phyloP scores from a whole-genome alignment of 257 asterid genomes.

The Echium plantagineum region DNA sequence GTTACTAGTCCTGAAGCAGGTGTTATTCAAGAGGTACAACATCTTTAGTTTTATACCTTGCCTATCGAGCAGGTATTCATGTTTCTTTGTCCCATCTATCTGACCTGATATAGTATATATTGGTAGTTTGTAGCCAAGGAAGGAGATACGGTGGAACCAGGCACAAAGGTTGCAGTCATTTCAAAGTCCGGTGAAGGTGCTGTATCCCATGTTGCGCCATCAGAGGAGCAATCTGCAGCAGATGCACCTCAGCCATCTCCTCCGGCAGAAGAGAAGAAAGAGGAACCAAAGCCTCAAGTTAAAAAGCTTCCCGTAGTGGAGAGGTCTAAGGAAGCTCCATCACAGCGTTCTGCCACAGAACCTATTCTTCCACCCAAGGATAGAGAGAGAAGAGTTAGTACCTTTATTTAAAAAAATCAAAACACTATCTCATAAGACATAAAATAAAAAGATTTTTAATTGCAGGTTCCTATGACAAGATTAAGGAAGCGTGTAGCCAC shows the following conservation, averaged over 20 bases:
- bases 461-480: constrained; percentile 96
- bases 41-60: neutral
- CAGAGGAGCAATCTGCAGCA: constrained; percentile 63
- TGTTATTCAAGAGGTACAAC: constrained; percentile 70
- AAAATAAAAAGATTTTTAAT: neutral
- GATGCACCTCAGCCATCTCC: constrained; percentile 32
- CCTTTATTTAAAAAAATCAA: neutral
- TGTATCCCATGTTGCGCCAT: constrained; percentile 55
- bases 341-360: constrained; percentile 60
- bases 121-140: constrained; percentile 75
- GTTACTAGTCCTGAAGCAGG: constrained; percentile 99
- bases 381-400: constrained; percentile 84
- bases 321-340: constrained; percentile 56
- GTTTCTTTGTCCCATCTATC: neutral
- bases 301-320: constrained; percentile 40
- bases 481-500: constrained; percentile 88
- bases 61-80: neutral
- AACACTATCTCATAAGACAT: neutral
- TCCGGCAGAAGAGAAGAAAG: constrained; percentile 46
- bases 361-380: constrained; percentile 96
- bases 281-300: constrained; percentile 38
- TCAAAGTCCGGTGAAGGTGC: constrained; percentile 81
- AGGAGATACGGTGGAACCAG: constrained; percentile 96
- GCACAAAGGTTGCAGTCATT: constrained; percentile 73
- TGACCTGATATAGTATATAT: constrained; percentile 3